Base-by-base conservation (phyloP, 179 eudicot genomes). In the Patellifolia procumbens region DNA sequence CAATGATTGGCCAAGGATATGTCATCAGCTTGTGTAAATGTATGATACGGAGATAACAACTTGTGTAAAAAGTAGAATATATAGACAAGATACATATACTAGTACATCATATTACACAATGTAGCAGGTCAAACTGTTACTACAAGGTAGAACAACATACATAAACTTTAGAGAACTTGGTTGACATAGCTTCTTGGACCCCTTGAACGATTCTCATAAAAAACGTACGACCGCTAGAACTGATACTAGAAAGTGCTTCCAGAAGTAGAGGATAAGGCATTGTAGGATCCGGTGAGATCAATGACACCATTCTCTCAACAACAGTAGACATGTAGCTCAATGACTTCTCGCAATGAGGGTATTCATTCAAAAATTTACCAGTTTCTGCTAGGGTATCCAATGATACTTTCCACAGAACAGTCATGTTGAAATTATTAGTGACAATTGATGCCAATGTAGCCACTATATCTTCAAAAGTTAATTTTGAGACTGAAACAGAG, bases 231-330 rank as follows among this genome's bases (percentile, higher is more conserved):
- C 91, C 89, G 34, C 86, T 83, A 58, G 79, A 72, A 81, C 95
- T 84, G 42, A 93, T 85, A 62, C 84, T 86, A 76, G 86, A 85
- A 35, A 91, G 84, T 43, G 93, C 94, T 83, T 93, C 89, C 52
- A 94, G 83, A 74, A 83, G 82, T 79, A 88, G 81, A 56, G 92
- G 53, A 63, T 70, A 84, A 79, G 92, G 91, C 85, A 90, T 80
- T 55, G 87, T 52, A 46, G 81, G 78, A 79, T 86, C 81, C 46
- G 71, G 66, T 75, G 88, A 81, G 70, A 94, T 80, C 84, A 93
- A 70, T 10, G 79, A 86, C 72, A 86, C 79, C 69, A 87, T 70
- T 80, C 73, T 87, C 70, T 85, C 92, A 63, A 91, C 89, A 82
- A 90, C 98, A 78, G 81, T 86, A 78, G 79, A 74, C 80, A 85